A percentile compares a stretch with the other conserved stretches of the same genome.
These are phyloP conservation scores for Cordyceps pruinosa DNA, from an alignment of 2,329 filamentous ascomycete species.

Conservation along the genomic window DNA sequence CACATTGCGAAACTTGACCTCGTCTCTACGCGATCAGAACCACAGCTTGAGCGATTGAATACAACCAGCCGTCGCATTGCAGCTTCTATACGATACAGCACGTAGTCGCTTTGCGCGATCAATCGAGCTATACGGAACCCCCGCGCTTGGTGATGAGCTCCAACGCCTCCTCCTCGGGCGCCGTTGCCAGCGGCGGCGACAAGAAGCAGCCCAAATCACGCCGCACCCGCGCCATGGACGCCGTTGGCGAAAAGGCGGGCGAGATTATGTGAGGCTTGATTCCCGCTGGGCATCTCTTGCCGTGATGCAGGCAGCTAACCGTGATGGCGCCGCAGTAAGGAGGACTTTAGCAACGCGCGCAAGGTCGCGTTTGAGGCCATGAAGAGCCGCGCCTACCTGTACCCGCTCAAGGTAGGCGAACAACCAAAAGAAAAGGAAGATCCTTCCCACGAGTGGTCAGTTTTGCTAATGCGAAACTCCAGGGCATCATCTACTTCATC, in stretches of 20 bases:
- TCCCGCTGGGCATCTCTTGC: background rate
- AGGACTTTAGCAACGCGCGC: constrained; percentile 65
- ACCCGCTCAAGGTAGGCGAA: constrained; percentile 62
- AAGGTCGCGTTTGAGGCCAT: constrained; percentile 60
- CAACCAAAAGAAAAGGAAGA: background rate
- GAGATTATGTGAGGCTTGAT: constrained; percentile 7
- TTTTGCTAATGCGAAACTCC: too few relatives aligned
- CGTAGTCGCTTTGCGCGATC: background rate
- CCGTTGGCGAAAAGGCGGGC: constrained; percentile 9
- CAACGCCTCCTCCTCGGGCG: background rate
- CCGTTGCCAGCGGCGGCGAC: constrained; percentile 3
- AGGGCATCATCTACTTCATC: constrained; percentile 55
- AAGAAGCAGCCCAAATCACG: constrained; percentile 9
- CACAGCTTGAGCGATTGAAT: background rate
- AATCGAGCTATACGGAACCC: background rate
- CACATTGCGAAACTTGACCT: too few relatives aligned
- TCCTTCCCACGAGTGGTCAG: background rate
- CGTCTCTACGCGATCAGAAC: too few relatives aligned
- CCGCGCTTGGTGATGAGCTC: constrained; percentile 5
- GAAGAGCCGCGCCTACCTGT: constrained; percentile 73
- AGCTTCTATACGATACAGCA: background rate
- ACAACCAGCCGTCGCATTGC: background rate
- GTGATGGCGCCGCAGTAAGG: constrained; percentile 38
- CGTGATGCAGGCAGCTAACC: background rate
- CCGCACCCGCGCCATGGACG: constrained; percentile 1